These are phyloP conservation scores for Trichoderma sp. DNA, from an alignment of 2,329 filamentous ascomycete species.

Conservation along the genomic window DNA sequence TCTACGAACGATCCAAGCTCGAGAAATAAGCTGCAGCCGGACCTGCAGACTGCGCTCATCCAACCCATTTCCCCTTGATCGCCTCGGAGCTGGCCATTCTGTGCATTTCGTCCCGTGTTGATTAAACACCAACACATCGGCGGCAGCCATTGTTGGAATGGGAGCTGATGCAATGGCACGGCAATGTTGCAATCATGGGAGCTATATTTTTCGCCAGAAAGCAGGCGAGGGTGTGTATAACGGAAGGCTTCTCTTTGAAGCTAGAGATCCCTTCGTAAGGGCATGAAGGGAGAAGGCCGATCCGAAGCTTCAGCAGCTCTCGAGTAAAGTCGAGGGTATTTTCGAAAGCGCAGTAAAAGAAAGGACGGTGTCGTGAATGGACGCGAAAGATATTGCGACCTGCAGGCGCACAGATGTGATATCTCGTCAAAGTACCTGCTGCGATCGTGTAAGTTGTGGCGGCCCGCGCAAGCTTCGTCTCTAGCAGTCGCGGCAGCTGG, in stretches of 20 bases:
- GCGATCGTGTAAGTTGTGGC: conserved; percentile 5
- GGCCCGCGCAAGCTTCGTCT: background rate
- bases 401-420: background rate
- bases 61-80: conserved; percentile 28
- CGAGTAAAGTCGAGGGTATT: background rate
- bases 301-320: background rate
- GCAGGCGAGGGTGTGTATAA: background rate
- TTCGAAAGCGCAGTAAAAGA: background rate
- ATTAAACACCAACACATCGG: conserved; percentile 13
- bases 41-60: conserved; percentile 31
- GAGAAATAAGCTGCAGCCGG: conserved; percentile 37
- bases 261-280: background rate
- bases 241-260: background rate
- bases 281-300: conserved; percentile 3
- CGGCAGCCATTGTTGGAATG: conserved; percentile 20
- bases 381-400: background rate
- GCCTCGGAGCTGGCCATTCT: background rate
- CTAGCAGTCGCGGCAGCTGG: background rate
- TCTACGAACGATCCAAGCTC: conserved; percentile 35
- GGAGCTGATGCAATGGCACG: conserved; percentile 6
- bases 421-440: background rate
- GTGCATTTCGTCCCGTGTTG: conserved; percentile 3
- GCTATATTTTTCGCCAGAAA: background rate
- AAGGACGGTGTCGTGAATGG: background rate
- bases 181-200: conserved; percentile 20